These are phyloP conservation scores for Lachnellula hyalina DNA, from an alignment of 2,329 filamentous ascomycete genomes.

Conservation along the genomic window DNA sequence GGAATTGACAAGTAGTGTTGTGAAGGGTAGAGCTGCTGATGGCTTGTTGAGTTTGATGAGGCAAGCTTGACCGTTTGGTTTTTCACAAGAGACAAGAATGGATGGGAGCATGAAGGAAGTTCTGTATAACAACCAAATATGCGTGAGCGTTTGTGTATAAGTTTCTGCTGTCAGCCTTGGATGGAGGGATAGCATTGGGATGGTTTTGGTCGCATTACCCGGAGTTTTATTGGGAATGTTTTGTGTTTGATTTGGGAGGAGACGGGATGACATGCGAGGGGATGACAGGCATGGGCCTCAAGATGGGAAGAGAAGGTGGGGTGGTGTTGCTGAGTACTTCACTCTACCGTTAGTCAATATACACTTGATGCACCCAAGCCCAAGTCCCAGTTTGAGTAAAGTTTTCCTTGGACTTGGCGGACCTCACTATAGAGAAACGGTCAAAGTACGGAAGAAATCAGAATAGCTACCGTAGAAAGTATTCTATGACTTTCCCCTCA, in stretches of 20 bases:
- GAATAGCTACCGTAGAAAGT: too few species aligned
- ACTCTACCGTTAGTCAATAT: too few species aligned
- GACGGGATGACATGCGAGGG: neutral
- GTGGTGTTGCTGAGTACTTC: too few species aligned
- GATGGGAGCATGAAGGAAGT: neutral
- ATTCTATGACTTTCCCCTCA: too few species aligned
- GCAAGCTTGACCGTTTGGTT: neutral
- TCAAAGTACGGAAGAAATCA: too few species aligned
- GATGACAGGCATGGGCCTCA: neutral
- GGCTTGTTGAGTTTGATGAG: slow-evolving; percentile 40
- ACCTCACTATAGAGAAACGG: too few species aligned
- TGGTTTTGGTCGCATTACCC: neutral
- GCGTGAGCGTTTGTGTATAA: neutral
- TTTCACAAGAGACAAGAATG: neutral
- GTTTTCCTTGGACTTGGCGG: too few species aligned
- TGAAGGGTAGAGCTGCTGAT: slow-evolving; percentile 46
- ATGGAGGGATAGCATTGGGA: neutral
- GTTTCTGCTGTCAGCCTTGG: neutral
- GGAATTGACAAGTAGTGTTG: slow-evolving; percentile 41
- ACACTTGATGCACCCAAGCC: too few species aligned
- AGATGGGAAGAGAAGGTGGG: too few species aligned
- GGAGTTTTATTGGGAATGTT: neutral
- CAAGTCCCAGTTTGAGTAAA: too few species aligned
- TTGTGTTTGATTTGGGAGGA: neutral
- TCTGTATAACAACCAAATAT: neutral